Evolutionary conservation across 1,139 yeast genomes (phyloP), one percentile per base, ranked within the genome.

Genomic region (Hemisphaericaspora xylanilytica): DNA sequence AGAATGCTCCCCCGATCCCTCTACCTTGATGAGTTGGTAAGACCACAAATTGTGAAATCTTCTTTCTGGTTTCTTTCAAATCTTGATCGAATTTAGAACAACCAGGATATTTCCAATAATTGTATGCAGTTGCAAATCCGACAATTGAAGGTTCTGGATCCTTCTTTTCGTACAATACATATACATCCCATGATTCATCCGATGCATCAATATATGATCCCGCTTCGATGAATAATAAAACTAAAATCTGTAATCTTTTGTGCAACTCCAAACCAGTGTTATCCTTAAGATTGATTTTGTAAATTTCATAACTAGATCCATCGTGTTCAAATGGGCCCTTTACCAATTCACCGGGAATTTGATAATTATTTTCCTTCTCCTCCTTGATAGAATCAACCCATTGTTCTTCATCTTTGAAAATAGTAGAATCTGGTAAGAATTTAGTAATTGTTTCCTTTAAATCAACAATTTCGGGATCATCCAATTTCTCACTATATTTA

Each of bases 181-280:
- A 78, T 3, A 77, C 57, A 32, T 77, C 78, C 98, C 98, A 92
- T 18, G 78, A 70, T 13, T 75, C 73, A 58, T 92, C 97, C 1
- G 63, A 61, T 28, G 73, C 70, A 55, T 90, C 97, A 45, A 94
- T 88, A 53, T 78, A 87, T 2, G 95, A 81, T 1, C 97, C 98
- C 0, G 96, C 97, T 59, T 92, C 99, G 52, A 92, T 92, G 63
- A 84, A 89, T 16, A 92, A 66, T 33, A 90, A 65, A 16, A 87
- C 86, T 50, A 92, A 75, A 2, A 90, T 78, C 52, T 88, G 95
- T 48, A 89, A 70, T 45, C 97, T 66, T 40, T 72, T 67, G 51
- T 84, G 88, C 37, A 89, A 60, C 45, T 75, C 80, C 30, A 68
- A 53, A 2, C 82, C 80, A 2, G 53, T 52, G 0, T 56, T 59